Percentiles rank a stretch among this genome's conserved stretches.
phyloP scores from a whole-genome alignment of 148 eudicot species.

The Fagopyrum homotropicum region DNA sequence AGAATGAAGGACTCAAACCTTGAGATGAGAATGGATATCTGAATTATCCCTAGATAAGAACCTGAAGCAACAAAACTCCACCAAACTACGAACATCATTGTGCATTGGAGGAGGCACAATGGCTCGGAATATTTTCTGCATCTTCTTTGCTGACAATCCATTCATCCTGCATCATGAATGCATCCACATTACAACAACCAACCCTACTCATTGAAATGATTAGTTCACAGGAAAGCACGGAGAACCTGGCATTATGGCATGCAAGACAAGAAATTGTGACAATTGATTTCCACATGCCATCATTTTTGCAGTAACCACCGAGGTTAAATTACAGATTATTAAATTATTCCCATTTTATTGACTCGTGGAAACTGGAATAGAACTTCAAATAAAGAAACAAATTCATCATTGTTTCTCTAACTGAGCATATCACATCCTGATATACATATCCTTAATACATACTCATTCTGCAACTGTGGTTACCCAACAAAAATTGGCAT shows the following conservation, averaged over 20 bases:
- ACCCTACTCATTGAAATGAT: neutral
- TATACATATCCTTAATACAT: neutral
- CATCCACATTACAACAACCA: neutral
- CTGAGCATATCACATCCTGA: neutral
- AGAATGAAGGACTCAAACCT: slow-evolving; percentile 37
- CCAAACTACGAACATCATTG: slow-evolving; percentile 68
- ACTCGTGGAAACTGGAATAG: neutral
- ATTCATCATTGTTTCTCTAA: neutral
- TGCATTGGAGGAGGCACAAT: slow-evolving; percentile 61
- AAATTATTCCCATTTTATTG: neutral
- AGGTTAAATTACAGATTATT: neutral
- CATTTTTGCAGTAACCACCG: neutral
- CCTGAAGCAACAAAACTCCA: slow-evolving; percentile 91
- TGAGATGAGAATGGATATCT: slow-evolving; percentile 71
- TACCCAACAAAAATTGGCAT: neutral
- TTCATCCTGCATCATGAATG: slow-evolving; percentile 66
- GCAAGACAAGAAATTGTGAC: neutral
- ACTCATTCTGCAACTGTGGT: neutral
- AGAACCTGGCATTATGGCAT: neutral
- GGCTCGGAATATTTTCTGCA: slow-evolving; percentile 75
- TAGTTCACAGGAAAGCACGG: neutral
- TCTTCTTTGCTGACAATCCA: slow-evolving; percentile 74
- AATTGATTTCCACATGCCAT: neutral
- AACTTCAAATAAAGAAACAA: neutral
- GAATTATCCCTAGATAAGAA: slow-evolving; percentile 78